Percentiles rank a stretch among this genome's conserved stretches.
phyloP scores from a whole-genome alignment of 2,329 filamentous ascomycete species.

The Colletotrichum cuscutae region DNA sequence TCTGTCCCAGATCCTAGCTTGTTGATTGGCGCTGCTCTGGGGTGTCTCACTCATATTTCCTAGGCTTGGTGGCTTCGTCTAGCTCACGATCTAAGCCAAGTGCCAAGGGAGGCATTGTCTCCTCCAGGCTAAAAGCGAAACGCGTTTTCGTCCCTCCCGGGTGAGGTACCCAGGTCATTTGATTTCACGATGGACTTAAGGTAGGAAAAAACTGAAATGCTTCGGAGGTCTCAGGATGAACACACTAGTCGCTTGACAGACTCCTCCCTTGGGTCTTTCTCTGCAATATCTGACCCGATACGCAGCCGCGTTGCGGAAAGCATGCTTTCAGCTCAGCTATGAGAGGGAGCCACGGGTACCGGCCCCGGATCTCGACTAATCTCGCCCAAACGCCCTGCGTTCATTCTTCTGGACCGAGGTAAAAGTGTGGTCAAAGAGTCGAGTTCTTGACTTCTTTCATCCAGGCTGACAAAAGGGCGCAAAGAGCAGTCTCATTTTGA shows the following conservation, averaged over 20 bases:
- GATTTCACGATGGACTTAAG: not conserved
- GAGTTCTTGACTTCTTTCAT: not conserved
- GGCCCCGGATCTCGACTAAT: not conserved
- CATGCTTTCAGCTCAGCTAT: not conserved
- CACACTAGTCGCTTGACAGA: not conserved
- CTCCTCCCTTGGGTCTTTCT: not conserved
- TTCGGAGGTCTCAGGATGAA: not conserved
- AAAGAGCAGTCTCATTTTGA: not conserved
- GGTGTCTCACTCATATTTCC: conserved; percentile 20
- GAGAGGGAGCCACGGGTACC: not conserved
- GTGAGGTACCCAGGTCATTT: not conserved
- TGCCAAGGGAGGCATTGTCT: not conserved
- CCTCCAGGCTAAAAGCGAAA: not conserved
- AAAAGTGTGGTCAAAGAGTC: not conserved
- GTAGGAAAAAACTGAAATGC: not conserved
- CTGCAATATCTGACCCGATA: not conserved
- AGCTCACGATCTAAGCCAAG: not conserved
- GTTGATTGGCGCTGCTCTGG: conserved; percentile 18
- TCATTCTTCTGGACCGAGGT: not conserved
- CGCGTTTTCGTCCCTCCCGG: not conserved
- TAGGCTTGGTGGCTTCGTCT: not conserved
- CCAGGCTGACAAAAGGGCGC: not conserved
- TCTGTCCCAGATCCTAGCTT: conserved; percentile 1
- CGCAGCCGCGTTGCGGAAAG: not conserved
- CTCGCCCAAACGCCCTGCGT: not conserved